These are phyloP conservation scores for Colletotrichum sp. DNA, from an alignment of 2,329 filamentous ascomycete species.

Conservation along the genomic window DNA sequence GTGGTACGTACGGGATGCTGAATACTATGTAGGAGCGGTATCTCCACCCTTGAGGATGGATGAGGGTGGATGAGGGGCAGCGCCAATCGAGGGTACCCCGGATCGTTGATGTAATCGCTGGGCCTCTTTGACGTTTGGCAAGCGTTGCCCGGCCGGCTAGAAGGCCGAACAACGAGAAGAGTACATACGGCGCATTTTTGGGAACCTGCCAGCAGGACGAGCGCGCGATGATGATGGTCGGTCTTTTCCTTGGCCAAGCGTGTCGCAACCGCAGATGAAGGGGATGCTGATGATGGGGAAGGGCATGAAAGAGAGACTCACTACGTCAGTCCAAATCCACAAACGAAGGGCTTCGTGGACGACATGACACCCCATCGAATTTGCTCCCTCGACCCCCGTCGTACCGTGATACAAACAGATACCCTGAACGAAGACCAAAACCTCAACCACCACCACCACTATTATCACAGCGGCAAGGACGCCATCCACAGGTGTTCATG, in stretches of 20 bases:
- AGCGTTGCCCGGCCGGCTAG: constrained; percentile 7
- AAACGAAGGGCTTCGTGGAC: background rate
- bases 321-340: constrained; percentile 20
- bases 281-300: background rate
- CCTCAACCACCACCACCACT: background rate
- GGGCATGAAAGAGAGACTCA: background rate
- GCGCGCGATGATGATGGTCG: background rate
- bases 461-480: background rate
- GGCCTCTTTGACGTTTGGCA: constrained; percentile 4
- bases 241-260: background rate
- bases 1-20: background rate
- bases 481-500: background rate
- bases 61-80: constrained; percentile 8
- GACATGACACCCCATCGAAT: background rate
- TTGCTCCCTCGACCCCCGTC: background rate
- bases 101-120: constrained; percentile 20
- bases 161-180: constrained; percentile 5
- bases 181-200: background rate
- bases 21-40: background rate
- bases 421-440: background rate
- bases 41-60: background rate
- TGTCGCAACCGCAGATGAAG: background rate
- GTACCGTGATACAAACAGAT: background rate
- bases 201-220: background rate
- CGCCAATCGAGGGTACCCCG: constrained; percentile 17